Percentiles rank a stretch among this genome's conserved stretches.
Conservation (phyloP, 352 stramenopile genomes). For the Elongisporangium undulatum region DNA sequence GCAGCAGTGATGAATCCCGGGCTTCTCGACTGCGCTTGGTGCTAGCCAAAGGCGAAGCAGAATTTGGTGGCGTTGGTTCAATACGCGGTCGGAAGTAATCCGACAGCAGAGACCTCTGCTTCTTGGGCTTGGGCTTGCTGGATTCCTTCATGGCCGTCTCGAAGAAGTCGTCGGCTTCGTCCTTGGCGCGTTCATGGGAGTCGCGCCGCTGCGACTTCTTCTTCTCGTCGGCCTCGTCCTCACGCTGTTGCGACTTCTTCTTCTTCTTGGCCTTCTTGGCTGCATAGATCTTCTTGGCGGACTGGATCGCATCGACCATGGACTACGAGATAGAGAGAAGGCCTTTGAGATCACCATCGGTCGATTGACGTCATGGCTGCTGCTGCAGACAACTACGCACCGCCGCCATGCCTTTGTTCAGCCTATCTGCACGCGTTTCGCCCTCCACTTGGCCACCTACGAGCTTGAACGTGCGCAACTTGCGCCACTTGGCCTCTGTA, state of each 20-base stretch:
- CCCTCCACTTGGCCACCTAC: slow-evolving; percentile 56
- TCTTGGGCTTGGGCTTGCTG: no score
- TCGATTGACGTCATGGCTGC: background rate
- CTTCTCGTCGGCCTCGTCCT: slow-evolving; percentile 27
- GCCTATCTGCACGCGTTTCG: slow-evolving; percentile 41
- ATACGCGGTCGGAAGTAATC: no score
- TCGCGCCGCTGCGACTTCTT: no score
- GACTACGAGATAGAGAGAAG: slow-evolving; percentile 7
- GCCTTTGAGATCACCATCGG: background rate
- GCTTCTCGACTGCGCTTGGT: no score
- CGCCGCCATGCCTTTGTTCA: slow-evolving; percentile 54
- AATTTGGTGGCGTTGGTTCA: no score
- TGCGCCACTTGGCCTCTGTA: slow-evolving; percentile 64
- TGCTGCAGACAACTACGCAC: slow-evolving; percentile 9
- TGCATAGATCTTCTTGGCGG: slow-evolving; percentile 13
- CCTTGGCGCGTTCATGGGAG: no score
- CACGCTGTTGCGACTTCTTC: slow-evolving; percentile 18
- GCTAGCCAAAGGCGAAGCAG: no score
- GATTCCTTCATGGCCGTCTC: no score
- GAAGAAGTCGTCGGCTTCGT: no score
- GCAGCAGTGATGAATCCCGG: no score
- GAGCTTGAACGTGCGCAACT: slow-evolving; percentile 67
- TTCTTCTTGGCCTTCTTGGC: slow-evolving; percentile 12
- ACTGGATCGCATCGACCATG: slow-evolving; percentile 20
- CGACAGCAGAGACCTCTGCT: no score